Evolutionary conservation across 306 rosid species (phyloP).

Genomic region (Begonia masoniana): DNA sequence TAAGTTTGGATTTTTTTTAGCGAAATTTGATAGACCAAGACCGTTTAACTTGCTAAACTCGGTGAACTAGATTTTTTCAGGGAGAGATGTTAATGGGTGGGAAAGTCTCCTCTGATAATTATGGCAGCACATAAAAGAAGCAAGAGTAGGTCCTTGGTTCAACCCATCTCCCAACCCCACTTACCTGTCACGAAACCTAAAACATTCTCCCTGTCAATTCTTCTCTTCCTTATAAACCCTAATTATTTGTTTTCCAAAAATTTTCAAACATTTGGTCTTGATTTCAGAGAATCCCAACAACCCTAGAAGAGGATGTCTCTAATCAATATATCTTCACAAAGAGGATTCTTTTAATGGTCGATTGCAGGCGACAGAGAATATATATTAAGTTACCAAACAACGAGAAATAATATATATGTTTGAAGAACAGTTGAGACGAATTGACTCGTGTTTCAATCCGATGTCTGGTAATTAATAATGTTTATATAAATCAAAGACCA

Average conservation of each 20-base stretch:
- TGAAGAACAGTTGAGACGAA: neutral
- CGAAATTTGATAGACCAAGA: no score
- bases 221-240: neutral
- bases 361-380: no score
- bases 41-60: no score
- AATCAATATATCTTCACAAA: no score
- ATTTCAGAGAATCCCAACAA: no score
- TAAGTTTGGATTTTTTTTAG: no score
- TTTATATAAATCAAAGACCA: no score
- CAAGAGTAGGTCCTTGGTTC: conserved; percentile 20
- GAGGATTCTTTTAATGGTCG: no score
- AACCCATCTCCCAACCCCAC: conserved; percentile 41
- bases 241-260: neutral
- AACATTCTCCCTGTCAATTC: neutral
- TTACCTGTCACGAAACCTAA: conserved; percentile 10
- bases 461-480: conserved; percentile 5
- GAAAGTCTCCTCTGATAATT: conserved; percentile 15
- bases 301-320: no score
- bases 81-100: neutral
- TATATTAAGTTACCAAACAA: neutral
- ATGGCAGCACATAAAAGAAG: conserved; percentile 16
- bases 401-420: neutral
- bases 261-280: no score
- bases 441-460: conserved; percentile 16
- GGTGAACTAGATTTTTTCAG: no score